Evolutionary conservation across 768 basidiomycete genomes (phyloP).

Genomic region (Tricholomella constricta): DNA sequence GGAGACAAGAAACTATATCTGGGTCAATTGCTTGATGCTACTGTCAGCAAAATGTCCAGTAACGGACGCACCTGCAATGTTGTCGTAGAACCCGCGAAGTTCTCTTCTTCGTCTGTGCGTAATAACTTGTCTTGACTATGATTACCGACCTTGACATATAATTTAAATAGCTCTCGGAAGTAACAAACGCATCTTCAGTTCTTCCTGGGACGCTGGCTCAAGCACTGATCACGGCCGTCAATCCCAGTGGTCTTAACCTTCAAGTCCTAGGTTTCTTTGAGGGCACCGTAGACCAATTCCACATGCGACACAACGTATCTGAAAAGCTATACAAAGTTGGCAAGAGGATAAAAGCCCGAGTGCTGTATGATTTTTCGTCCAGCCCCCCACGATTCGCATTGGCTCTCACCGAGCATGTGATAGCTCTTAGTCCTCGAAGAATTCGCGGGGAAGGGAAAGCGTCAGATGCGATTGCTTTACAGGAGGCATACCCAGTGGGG

Average conservation of each 20-base stretch:
- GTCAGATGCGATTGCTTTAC: constrained; percentile 33
- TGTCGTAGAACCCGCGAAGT: constrained; percentile 47
- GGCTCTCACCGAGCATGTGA: constrained; percentile 70
- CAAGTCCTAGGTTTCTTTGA: constrained; percentile 92
- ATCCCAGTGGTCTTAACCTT: constrained; percentile 76
- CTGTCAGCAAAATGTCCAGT: constrained; percentile 66
- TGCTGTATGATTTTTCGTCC: constrained; percentile 78
- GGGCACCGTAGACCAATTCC: constrained; percentile 83
- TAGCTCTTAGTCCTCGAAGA: constrained; percentile 50
- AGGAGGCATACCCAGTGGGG: constrained; percentile 73
- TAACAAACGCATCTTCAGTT: constrained; percentile 75
- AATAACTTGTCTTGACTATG: constrained; percentile 6
- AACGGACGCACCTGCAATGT: constrained; percentile 84
- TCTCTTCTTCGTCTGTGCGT: constrained; percentile 60
- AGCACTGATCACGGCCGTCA: constrained; percentile 75
- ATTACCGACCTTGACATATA: not conserved
- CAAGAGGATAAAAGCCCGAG: constrained; percentile 78
- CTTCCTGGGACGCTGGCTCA: constrained; percentile 87
- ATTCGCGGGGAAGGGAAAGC: constrained; percentile 25
- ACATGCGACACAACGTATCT: constrained; percentile 53
- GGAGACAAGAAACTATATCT: constrained; percentile 43
- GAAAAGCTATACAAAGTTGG: constrained; percentile 58
- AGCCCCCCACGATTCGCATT: constrained; percentile 86
- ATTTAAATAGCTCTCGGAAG: constrained; percentile 63
- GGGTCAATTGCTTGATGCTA: constrained; percentile 69